Base-by-base conservation (phyloP, 2,329 filamentous ascomycete genomes). In the Whalleya microplaca region DNA sequence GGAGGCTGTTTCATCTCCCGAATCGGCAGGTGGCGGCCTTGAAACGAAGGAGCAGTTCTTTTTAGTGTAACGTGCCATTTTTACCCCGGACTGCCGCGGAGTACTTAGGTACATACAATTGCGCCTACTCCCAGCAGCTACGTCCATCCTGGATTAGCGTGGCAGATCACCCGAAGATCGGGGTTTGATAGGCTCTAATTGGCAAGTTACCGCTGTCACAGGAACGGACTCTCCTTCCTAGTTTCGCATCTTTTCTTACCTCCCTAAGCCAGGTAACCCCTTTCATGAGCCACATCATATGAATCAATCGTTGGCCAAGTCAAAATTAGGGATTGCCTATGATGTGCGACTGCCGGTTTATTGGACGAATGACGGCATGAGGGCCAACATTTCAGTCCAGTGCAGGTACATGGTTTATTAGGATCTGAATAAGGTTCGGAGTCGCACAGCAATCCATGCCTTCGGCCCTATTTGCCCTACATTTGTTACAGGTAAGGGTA, bases 11-110 rank as follows among this genome's bases (percentile, higher is more conserved):
- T 55, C 53, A 64, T 48, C 40, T 44, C 68, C 62, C 29, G 45
- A 67, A 67, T 21, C 45, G 65, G 66, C 56, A 69, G 66, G 68
- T 64, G 59, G 65, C 58, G 62, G 44, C 45, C 51, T 58, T 70
- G 67, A 69, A 68, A 69, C 65, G 58, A 58, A 66, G 64, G 63
- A 65, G 56, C 49, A 52, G 55, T 45, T 42, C 7, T 6, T n/a
- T 12, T 23, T 51, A 53, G 59, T 64, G 62, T 64, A 64, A 64
- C 62, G 62, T 62, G 55, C 59, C 62, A 64, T 64, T 52, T 58
- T 54, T 63, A 63, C 60, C 60, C 60, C 60, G 48, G 60, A 61
- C 57, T 57, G 18, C 32, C 10, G 32, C 32, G 32, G 9, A 14
- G n/a, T n/a, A n/a, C n/a, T n/a, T n/a, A n/a, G n/a, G n/a, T n/a